phyloP scores from a whole-genome alignment of 768 basidiomycete species.

The Antrodiella citrinella region DNA sequence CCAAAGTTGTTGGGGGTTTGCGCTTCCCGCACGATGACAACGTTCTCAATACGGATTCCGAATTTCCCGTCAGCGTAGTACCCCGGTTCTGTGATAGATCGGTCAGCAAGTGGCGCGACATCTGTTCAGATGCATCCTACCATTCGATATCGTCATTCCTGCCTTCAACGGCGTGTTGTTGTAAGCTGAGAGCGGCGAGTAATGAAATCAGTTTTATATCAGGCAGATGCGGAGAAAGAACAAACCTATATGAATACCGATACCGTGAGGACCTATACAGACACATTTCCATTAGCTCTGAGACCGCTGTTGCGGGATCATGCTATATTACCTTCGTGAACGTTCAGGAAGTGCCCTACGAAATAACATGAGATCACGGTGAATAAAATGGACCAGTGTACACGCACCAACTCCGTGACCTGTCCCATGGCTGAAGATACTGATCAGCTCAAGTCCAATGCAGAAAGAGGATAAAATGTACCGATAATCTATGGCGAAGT shows the following conservation, averaged over 20 bases:
- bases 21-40: conserved; percentile 68
- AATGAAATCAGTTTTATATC: background rate
- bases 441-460: no score
- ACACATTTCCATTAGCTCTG: background rate
- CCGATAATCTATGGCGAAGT: conserved; percentile 44
- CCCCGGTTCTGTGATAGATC: conserved; percentile 59
- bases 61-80: conserved; percentile 88
- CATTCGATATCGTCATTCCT: conserved; percentile 89
- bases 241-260: conserved; percentile 44
- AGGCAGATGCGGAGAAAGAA: background rate
- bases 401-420: conserved; percentile 77
- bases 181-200: conserved; percentile 33
- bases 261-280: conserved; percentile 48
- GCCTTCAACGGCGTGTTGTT: conserved; percentile 66
- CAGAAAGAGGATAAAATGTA: conserved; percentile 16
- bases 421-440: conserved; percentile 64
- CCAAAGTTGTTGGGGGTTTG: conserved; percentile 74
- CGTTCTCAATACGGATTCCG: conserved; percentile 90
- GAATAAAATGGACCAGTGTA: background rate
- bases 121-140: conserved; percentile 28
- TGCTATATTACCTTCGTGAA: conserved; percentile 61
- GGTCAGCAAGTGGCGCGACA: background rate
- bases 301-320: background rate
- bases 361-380: background rate
- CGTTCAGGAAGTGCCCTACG: conserved; percentile 76